Percentiles rank a stretch among this genome's conserved stretches.
phyloP scores from a whole-genome alignment of 768 basidiomycete species.

The Kwoniella heveanensis region DNA sequence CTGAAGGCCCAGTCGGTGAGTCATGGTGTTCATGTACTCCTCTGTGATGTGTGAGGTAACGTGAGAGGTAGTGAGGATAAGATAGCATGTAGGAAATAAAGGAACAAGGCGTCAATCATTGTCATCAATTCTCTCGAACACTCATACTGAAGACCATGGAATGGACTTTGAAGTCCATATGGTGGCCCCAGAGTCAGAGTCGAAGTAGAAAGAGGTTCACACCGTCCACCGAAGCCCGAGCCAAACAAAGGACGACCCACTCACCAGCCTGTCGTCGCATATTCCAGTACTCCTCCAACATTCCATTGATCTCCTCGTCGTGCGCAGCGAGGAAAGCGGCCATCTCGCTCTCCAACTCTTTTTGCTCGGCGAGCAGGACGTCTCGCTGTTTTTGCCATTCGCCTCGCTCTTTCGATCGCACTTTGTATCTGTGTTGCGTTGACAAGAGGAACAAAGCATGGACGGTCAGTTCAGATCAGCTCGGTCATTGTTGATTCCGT shows the following conservation, averaged over 20 bases:
- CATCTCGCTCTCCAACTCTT: constrained; percentile 68
- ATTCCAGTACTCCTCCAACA: constrained; percentile 71
- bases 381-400: constrained; percentile 41
- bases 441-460: too few species aligned
- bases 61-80: too few species aligned
- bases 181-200: too few species aligned
- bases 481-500: too few species aligned
- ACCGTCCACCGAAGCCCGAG: too few species aligned
- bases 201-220: too few species aligned
- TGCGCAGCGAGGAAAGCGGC: constrained; percentile 61
- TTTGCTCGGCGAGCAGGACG: constrained; percentile 65
- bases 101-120: background rate
- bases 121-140: too few species aligned
- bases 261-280: constrained; percentile 49
- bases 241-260: constrained; percentile 11
- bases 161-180: too few species aligned
- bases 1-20: constrained; percentile 34
- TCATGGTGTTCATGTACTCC: constrained; percentile 49
- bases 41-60: constrained; percentile 4
- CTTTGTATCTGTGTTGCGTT: constrained; percentile 57
- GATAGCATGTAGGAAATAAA: background rate
- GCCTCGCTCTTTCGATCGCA: constrained; percentile 36
- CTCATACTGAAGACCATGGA: too few species aligned
- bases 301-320: constrained; percentile 75
- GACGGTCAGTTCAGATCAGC: background rate